phyloP scores from a whole-genome alignment of 2,329 filamentous ascomycete species.

The Emmonsiellopsis sp. region DNA sequence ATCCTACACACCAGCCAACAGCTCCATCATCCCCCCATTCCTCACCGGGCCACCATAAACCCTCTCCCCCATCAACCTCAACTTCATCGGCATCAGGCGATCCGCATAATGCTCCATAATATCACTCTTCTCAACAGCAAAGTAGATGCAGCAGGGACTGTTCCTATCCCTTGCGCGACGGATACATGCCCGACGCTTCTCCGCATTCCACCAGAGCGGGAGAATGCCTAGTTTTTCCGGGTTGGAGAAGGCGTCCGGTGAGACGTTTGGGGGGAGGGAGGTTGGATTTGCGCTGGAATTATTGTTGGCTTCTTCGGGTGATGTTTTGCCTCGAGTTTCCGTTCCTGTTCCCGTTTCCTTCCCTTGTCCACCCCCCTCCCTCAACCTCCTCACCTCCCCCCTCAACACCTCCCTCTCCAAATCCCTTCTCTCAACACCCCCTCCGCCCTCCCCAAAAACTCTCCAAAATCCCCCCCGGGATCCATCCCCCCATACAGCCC shows the following conservation, averaged over 20 bases:
- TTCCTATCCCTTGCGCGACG: slow-evolving; percentile 20
- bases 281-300: background rate
- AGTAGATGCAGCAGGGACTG: slow-evolving; percentile 10
- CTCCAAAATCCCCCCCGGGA: slow-evolving; percentile 31
- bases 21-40: background rate
- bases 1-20: no score
- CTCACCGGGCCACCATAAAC: slow-evolving; percentile 22
- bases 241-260: background rate
- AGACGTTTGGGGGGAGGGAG: background rate
- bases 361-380: background rate
- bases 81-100: slow-evolving; percentile 39
- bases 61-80: slow-evolving; percentile 40
- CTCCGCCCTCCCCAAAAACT: slow-evolving; percentile 21
- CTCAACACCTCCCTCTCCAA: slow-evolving; percentile 27
- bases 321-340: background rate
- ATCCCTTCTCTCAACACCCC: slow-evolving; percentile 23
- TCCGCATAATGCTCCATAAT: slow-evolving; percentile 39
- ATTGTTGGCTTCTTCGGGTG: background rate
- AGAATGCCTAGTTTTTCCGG: slow-evolving; percentile 22
- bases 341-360: background rate
- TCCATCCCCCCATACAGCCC: slow-evolving; percentile 17
- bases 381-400: background rate
- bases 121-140: slow-evolving; percentile 24
- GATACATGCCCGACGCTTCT: slow-evolving; percentile 34
- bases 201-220: slow-evolving; percentile 38